Evolutionary conservation across 805 yeast species (phyloP), one percentile per base, ranked within the genome.

Genomic region (Saccharomyces paradoxus): DNA sequence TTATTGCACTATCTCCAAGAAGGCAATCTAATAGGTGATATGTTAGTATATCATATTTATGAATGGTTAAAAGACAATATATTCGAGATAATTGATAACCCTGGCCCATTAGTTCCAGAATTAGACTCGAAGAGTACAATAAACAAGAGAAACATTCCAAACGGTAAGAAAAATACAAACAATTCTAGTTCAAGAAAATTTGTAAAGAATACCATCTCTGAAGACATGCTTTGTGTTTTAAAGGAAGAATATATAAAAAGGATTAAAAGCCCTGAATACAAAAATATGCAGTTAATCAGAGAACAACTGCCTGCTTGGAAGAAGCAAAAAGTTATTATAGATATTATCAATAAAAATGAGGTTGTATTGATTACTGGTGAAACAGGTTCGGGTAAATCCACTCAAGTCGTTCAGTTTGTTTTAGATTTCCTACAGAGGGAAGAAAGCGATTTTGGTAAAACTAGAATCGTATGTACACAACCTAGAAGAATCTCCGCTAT

Each of bases 361-460:
- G 86, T 89, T 4, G 82, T 87, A 1, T 50, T 92, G 32, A 79
- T 92, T 41, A 92, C 98, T 1, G 99, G 98, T 67, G 99, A 94
- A 68, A 92, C 98, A 0, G 98, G 98, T 62, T 91, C 97, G 1
- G 98, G 98, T 61, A 92, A 92, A 65, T 89, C 97, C 0, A 92
- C 99, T 0, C 99, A 92, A 67, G 82, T 89, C 4, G 96, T 89
- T 5, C 99, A 92, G 67, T 92, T 90, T 60, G 74, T 92, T 22
- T 71, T 92, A 17, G 98, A 92, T 66, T 76, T 82, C 44, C 63
- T 88, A 55, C 76, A 80, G 50, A 49, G 71, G 0, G 65, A 70
- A 12, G 78, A 79, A 0, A 66, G 68, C 10, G 80, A 80, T 57
- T 84, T 77, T 58, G 41, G 48, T 1, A 68, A 71, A 26, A 77